phyloP scores from a whole-genome alignment of 2,329 filamentous ascomycete species.

The Chaetothyriales sp. region DNA sequence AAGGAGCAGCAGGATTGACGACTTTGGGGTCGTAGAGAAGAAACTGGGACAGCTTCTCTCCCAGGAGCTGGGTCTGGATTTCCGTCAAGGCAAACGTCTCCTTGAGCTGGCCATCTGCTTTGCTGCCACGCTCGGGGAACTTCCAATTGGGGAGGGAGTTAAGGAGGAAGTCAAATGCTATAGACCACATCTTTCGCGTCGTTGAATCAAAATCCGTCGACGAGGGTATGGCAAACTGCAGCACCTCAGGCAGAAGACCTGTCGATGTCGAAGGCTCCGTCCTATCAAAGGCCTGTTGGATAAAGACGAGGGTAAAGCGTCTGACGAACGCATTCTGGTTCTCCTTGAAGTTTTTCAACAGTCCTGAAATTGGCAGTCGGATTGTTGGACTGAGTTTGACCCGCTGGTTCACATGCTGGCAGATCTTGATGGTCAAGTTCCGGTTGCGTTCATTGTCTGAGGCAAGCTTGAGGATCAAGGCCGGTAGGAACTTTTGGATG shows the following conservation, averaged over 20 bases:
- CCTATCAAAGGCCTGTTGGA: constrained; percentile 64
- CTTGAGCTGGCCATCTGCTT: constrained; percentile 59
- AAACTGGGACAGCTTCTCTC: constrained; percentile 61
- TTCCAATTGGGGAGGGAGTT: constrained; percentile 53
- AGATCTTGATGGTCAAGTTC: constrained; percentile 59
- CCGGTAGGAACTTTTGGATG: constrained; percentile 62
- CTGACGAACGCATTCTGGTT: constrained; percentile 59
- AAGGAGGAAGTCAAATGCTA: constrained; percentile 70
- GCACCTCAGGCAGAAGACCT: constrained; percentile 54
- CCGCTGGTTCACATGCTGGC: constrained; percentile 55
- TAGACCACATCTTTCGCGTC: constrained; percentile 42
- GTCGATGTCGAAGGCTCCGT: constrained; percentile 48
- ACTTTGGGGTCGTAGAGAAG: constrained; percentile 48
- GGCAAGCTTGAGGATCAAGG: constrained; percentile 70
- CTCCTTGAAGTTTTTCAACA: constrained; percentile 82
- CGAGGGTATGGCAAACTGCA: constrained; percentile 42
- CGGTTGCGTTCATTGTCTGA: constrained; percentile 69
- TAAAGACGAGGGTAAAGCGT: constrained; percentile 76
- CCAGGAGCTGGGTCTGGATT: constrained; percentile 58
- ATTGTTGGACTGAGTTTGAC: constrained; percentile 47
- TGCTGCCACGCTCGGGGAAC: constrained; percentile 59
- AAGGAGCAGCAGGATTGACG: constrained; percentile 4
- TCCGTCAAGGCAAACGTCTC: constrained; percentile 50
- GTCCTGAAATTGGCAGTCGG: constrained; percentile 64
- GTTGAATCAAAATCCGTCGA: constrained; percentile 7